These are phyloP conservation scores for Trapa bicornis DNA, from an alignment of 345 rosid species.

Conservation along the genomic window DNA sequence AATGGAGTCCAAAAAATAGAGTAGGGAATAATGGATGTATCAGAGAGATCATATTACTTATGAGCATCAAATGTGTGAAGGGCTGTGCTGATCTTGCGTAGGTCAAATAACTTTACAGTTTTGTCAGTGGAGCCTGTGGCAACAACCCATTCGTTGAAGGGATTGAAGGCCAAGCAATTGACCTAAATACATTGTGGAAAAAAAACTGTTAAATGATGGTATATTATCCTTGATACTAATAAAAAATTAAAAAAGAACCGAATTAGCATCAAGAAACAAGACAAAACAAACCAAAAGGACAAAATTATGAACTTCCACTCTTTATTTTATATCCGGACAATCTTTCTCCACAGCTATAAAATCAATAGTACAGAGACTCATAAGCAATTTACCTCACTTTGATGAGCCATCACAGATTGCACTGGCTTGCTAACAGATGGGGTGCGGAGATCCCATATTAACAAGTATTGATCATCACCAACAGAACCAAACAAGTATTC, in stretches of 20 bases:
- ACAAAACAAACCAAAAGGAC: too few species aligned
- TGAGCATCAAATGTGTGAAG: slow-evolving; percentile 94
- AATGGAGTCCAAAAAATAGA: not conserved
- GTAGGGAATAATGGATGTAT: not conserved
- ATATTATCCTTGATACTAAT: not conserved
- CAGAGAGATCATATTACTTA: slow-evolving; percentile 29
- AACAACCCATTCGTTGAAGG: slow-evolving; percentile 97
- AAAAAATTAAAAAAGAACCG: not conserved
- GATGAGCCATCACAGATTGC: slow-evolving; percentile 90
- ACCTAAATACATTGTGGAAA: slow-evolving; percentile 33
- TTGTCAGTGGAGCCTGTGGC: slow-evolving; percentile 98
- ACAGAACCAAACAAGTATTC: slow-evolving; percentile 95
- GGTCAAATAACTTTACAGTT: slow-evolving; percentile 88
- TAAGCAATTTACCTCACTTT: slow-evolving; percentile 57
- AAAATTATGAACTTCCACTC: too few species aligned
- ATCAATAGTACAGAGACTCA: not conserved
- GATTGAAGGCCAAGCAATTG: slow-evolving; percentile 96
- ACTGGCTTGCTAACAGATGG: slow-evolving; percentile 60
- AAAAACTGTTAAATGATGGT: not conserved
- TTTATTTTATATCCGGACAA: not conserved
- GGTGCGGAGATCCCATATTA: slow-evolving; percentile 83
- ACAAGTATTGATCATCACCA: slow-evolving; percentile 92
- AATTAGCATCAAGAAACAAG: not conserved
- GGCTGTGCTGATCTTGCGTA: slow-evolving; percentile 70
- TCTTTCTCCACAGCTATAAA: not conserved